A percentile compares a stretch with the other conserved stretches of the same genome.
phyloP scores from a whole-genome alignment of 2,329 filamentous ascomycete genomes.

The Parafenestella ontariensis region DNA sequence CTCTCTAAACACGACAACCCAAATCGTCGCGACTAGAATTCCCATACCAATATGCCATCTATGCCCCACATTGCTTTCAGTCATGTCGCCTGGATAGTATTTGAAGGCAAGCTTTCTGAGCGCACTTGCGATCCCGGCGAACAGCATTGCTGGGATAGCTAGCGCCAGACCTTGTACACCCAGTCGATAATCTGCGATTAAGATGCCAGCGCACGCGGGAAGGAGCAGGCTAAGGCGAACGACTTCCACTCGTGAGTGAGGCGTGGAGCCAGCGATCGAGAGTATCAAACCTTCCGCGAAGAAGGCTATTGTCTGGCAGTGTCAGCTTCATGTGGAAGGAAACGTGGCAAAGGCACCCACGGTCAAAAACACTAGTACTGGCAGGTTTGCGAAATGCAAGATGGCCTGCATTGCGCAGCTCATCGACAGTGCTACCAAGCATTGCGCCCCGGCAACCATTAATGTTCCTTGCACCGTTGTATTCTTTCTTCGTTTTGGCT shows the following conservation, averaged over 20 bases:
- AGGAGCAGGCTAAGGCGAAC: constrained; percentile 19
- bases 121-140: constrained; percentile 26
- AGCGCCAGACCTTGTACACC: constrained; percentile 26
- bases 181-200: constrained; percentile 38
- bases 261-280: constrained; percentile 7
- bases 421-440: constrained; percentile 28
- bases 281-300: constrained; percentile 22
- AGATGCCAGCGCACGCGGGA: constrained; percentile 23
- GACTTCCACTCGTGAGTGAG: constrained; percentile 16
- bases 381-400: constrained; percentile 40
- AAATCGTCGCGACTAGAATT: constrained; percentile 10
- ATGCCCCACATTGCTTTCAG: not conserved
- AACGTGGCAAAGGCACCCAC: constrained; percentile 25
- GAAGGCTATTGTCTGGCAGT: constrained; percentile 22
- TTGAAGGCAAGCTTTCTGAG: constrained; percentile 13
- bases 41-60: constrained; percentile 8
- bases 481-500: not conserved
- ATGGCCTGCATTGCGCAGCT: constrained; percentile 36
- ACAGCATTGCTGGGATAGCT: constrained; percentile 29
- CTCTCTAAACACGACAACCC: constrained; percentile 4
- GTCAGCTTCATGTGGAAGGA: not conserved
- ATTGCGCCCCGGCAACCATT: constrained; percentile 5
- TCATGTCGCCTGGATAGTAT: constrained; percentile 8
- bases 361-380: constrained; percentile 38
- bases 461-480: not conserved